Evolutionary conservation across 1,284 basidiomycete genomes (phyloP).

Genomic region (Tremellales sp.): DNA sequence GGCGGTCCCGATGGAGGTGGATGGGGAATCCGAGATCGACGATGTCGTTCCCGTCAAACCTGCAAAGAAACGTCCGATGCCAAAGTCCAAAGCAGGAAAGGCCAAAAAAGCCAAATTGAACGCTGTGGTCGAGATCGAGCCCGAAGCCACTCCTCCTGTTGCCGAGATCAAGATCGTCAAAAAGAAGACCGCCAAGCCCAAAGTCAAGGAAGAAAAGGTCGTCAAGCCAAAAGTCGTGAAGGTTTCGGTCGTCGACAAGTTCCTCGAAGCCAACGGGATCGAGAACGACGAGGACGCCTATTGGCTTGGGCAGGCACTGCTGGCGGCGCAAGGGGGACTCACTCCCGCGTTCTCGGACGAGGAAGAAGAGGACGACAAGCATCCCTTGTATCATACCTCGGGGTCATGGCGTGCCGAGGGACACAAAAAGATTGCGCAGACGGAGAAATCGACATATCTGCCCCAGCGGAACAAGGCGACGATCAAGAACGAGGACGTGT

Average conservation of each 20-base stretch:
- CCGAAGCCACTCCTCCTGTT: constrained; percentile 11
- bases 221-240: constrained; percentile 16
- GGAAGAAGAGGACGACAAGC: constrained; percentile 24
- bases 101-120: constrained; percentile 25
- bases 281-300: constrained; percentile 90
- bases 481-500: constrained; percentile 44
- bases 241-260: constrained; percentile 30
- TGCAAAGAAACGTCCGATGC: constrained; percentile 20
- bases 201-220: constrained; percentile 14
- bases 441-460: constrained; percentile 83
- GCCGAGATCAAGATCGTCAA: constrained; percentile 32
- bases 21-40: constrained; percentile 11
- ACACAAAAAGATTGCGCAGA: constrained; percentile 87
- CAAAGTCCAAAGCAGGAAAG: constrained; percentile 19
- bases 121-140: constrained; percentile 13
- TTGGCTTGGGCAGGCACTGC: constrained; percentile 64
- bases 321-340: constrained; percentile 46
- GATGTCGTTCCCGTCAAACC: constrained; percentile 12
- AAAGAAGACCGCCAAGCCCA: constrained; percentile 7
- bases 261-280: constrained; percentile 54
- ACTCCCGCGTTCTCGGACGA: constrained; percentile 21
- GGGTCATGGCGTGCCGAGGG: constrained; percentile 71
- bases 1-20: constrained; percentile 6
- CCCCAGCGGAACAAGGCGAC: constrained; percentile 57
- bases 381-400: constrained; percentile 34